These are phyloP conservation scores for Penicillium atrosanguineum DNA, from an alignment of 495 filamentous ascomycete species.

Conservation along the genomic window DNA sequence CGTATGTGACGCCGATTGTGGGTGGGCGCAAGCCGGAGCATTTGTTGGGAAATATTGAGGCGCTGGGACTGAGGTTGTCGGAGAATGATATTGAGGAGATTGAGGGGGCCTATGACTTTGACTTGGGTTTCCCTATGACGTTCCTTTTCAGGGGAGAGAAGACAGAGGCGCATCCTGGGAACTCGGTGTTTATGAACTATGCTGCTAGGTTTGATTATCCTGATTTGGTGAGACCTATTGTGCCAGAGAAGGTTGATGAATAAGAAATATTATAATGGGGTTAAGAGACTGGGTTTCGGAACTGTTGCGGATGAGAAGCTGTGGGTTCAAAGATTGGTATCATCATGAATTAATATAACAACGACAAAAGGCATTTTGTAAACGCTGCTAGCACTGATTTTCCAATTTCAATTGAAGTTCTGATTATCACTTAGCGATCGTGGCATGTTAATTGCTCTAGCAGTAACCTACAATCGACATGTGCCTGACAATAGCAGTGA, in stretches of 20 bases:
- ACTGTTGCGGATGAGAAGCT: neutral
- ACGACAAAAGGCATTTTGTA: neutral
- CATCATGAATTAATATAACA: neutral
- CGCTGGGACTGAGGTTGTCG: conserved; percentile 53
- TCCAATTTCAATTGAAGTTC: neutral
- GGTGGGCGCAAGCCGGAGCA: conserved; percentile 65
- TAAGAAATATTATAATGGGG: neutral
- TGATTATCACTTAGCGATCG: neutral
- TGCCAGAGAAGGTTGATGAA: conserved; percentile 20
- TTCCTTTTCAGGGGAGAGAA: conserved; percentile 38
- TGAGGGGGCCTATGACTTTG: conserved; percentile 59
- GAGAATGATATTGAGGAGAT: conserved; percentile 64
- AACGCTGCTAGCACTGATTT: neutral
- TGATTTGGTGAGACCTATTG: conserved; percentile 16
- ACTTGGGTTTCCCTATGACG: conserved; percentile 58
- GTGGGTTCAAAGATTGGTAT: neutral
- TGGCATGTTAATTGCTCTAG: neutral
- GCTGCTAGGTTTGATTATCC: conserved; percentile 25
- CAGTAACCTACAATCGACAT: no score
- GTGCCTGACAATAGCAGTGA: no score
- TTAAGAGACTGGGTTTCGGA: neutral
- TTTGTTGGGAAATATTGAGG: conserved; percentile 68
- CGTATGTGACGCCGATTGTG: conserved; percentile 73
- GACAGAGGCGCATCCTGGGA: conserved; percentile 20
- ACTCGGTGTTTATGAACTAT: conserved; percentile 13